Evolutionary conservation across 192 early-diverging fungal genomes (phyloP).

Genomic region (Entomortierella beljakovae): DNA sequence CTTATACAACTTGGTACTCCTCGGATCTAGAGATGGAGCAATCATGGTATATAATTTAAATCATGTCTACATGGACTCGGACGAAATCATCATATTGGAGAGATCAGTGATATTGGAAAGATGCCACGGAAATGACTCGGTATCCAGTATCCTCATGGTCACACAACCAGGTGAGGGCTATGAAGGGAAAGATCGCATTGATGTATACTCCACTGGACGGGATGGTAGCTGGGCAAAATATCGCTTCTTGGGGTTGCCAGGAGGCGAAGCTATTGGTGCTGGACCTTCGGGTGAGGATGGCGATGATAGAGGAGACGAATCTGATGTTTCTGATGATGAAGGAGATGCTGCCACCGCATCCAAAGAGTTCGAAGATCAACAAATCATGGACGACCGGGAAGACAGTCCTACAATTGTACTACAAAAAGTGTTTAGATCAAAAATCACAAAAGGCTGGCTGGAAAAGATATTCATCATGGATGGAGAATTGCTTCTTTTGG

Average conservation of each 20-base stretch:
- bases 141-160: constrained; percentile 48
- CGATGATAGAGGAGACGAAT: constrained; percentile 3
- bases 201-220: constrained; percentile 70
- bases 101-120: constrained; percentile 24
- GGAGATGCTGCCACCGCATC: constrained; percentile 4
- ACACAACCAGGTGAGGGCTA: constrained; percentile 36
- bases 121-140: constrained; percentile 45
- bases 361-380: neutral
- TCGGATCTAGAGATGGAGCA: constrained; percentile 41
- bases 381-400: neutral
- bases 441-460: constrained; percentile 82
- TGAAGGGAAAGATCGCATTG: constrained; percentile 52
- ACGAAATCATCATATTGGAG: neutral
- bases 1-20: constrained; percentile 32
- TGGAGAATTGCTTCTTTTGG: constrained; percentile 67
- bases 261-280: constrained; percentile 19
- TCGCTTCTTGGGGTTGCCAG: constrained; percentile 49
- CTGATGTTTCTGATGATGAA: constrained; percentile 5
- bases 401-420: constrained; percentile 40
- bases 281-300: constrained; percentile 1
- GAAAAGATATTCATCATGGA: constrained; percentile 69
- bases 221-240: constrained; percentile 73
- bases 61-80: neutral
- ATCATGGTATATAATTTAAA: constrained; percentile 33
- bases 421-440: constrained; percentile 67